Conservation (phyloP, 441 rosid species). For the Bruguiera hainesii region DNA sequence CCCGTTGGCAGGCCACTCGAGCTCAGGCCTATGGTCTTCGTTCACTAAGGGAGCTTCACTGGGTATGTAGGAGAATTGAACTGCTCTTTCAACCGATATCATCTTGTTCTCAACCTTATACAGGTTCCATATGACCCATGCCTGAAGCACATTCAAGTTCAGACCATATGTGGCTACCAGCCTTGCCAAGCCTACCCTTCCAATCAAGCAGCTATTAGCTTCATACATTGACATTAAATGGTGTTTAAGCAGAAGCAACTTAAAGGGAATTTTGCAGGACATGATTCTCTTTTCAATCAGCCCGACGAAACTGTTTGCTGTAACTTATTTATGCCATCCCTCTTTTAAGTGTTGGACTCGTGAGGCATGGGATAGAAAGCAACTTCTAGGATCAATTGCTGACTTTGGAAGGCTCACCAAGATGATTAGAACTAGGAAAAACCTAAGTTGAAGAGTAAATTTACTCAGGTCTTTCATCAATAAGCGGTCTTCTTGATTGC, state of each 20-base stretch:
- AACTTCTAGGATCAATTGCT: too few relatives aligned
- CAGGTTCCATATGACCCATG: conserved; percentile 68
- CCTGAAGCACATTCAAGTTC: conserved; percentile 55
- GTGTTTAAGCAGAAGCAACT: too few relatives aligned
- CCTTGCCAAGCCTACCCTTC: neutral
- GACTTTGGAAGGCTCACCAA: too few relatives aligned
- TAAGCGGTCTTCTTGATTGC: conserved; percentile 54
- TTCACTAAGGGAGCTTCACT: conserved; percentile 57
- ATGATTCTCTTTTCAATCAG: too few relatives aligned
- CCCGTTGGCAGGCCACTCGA: conserved; percentile 42
- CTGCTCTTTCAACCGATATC: conserved; percentile 66
- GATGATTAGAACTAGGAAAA: too few relatives aligned
- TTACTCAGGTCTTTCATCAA: conserved; percentile 25
- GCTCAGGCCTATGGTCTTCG: conserved; percentile 31
- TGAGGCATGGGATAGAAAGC: too few relatives aligned
- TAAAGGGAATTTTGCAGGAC: too few relatives aligned
- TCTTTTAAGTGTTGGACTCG: too few relatives aligned
- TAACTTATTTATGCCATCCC: too few relatives aligned
- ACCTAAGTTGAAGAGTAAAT: neutral
- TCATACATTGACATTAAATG: too few relatives aligned
- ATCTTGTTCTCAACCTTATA: conserved; percentile 72
- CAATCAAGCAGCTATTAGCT: too few relatives aligned
- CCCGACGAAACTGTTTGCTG: too few relatives aligned
- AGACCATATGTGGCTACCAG: conserved; percentile 42
- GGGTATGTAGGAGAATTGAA: conserved; percentile 45